phyloP scores from a whole-genome alignment of 176 grass and related monocot species.

The Typha latifolia region DNA sequence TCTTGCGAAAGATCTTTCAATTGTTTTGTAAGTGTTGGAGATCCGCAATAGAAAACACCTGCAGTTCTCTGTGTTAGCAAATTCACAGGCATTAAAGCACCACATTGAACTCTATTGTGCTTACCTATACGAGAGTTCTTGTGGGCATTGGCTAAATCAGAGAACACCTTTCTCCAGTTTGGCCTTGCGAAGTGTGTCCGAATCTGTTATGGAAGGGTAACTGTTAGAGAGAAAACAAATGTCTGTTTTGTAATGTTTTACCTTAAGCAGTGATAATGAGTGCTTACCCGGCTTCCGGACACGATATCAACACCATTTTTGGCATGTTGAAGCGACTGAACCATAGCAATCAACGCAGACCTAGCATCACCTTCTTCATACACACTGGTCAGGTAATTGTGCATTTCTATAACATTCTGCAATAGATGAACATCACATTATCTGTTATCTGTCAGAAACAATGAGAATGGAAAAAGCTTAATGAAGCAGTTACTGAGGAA shows the following conservation, averaged over 20 bases:
- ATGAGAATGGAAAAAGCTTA: constrained; percentile 3
- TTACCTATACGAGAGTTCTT: constrained; percentile 83
- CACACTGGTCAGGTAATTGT: constrained; percentile 97
- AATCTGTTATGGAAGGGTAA: constrained; percentile 48
- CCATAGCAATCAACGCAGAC: constrained; percentile 90
- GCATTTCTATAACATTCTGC: constrained; percentile 97
- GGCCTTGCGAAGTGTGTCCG: constrained; percentile 95
- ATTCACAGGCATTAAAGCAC: neutral
- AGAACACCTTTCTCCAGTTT: constrained; percentile 98
- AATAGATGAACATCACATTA: constrained; percentile 32
- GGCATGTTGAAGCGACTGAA: constrained; percentile 89
- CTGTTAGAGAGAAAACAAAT: neutral
- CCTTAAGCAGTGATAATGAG: neutral
- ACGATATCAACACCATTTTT: constrained; percentile 95
- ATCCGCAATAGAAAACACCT: constrained; percentile 99
- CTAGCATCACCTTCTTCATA: constrained; percentile 98
- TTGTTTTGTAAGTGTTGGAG: constrained; percentile 62
- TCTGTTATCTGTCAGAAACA: neutral
- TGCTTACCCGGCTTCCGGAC: constrained; percentile 69
- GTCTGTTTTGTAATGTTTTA: neutral
- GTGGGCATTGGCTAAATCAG: constrained; percentile 68
- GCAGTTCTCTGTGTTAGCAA: constrained; percentile 29
- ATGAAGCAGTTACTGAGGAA: constrained; percentile 3
- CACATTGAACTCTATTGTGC: too few relatives aligned
- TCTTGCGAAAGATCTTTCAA: constrained; percentile 82